phyloP scores from a whole-genome alignment of 2,329 filamentous ascomycete genomes.

The Hymenoscyphus fructigenus region DNA sequence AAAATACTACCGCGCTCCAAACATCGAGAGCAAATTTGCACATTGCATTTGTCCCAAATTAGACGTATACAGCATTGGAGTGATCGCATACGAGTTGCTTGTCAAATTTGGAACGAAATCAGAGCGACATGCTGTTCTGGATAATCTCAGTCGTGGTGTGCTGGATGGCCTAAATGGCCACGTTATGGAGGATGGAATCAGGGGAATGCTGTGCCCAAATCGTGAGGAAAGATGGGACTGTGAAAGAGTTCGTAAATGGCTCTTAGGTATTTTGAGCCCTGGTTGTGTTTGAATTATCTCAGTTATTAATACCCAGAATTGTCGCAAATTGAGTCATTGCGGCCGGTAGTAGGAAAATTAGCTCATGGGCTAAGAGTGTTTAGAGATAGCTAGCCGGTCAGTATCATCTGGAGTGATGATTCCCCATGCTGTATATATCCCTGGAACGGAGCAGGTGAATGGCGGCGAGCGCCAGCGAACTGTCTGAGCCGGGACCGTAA shows the following conservation, averaged over 20 bases:
- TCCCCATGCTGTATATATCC: too few species aligned
- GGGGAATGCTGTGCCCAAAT: slow-evolving; percentile 23
- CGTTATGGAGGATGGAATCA: slow-evolving; percentile 29
- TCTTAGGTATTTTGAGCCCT: slow-evolving; percentile 9
- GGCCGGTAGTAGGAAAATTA: background rate
- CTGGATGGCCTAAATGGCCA: slow-evolving; percentile 29
- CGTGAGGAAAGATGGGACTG: slow-evolving; percentile 26
- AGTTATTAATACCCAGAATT: background rate
- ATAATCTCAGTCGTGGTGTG: slow-evolving; percentile 35
- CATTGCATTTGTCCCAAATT: slow-evolving; percentile 11
- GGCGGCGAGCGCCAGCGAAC: too few species aligned
- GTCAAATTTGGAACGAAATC: slow-evolving; percentile 52
- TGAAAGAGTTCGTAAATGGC: slow-evolving; percentile 25
- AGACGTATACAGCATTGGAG: slow-evolving; percentile 59
- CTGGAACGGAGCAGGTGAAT: too few species aligned
- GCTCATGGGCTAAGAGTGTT: background rate
- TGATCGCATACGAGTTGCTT: slow-evolving; percentile 62
- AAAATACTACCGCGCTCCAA: slow-evolving; percentile 55
- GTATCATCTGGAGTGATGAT: background rate
- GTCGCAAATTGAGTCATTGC: background rate
- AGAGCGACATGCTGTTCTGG: slow-evolving; percentile 46
- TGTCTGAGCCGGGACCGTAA: too few species aligned
- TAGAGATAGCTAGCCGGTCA: too few species aligned
- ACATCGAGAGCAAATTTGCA: background rate
- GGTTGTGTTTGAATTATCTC: background rate